Base-by-base conservation (phyloP, 805 yeast species). In the Metschnikowia reukaufii region DNA sequence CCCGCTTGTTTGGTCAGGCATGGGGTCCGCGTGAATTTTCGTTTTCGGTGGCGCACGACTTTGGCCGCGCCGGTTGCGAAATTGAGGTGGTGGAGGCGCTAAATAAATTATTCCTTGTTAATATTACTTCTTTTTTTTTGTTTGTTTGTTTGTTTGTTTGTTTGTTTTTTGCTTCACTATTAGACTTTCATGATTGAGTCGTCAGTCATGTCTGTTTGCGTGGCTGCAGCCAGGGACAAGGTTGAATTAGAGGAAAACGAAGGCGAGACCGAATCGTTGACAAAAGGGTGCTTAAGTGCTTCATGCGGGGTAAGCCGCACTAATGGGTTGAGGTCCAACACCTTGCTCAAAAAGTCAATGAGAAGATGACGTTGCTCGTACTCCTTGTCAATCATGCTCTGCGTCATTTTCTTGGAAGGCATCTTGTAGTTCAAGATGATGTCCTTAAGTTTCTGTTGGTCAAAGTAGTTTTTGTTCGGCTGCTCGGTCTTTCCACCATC, bases 271-370 rank as follows among this genome's bases (percentile, higher is more conserved):
- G 56, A 53, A 42, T 67, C 73, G 39, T 51, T 86, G 16, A 94
- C 81, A 64, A 94, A 94, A 0, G 98, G 97, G 68, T 94, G 99
- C 64, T 80, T 72, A 13, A 84, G 72, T 0, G 98, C 99, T 64
- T 94, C 97, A 56, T 89, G 96, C 10, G 99, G 99, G 0, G 97
- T 88, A 86, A 97, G 86, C 57, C 99, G 79, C 64, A 90, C 96
- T 57, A 94, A 76, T 0, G 99, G 99, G 64, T 92, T 91, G 58
- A 89, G 66, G 54, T 85, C 88, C 51, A 94, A 71, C 8, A 88
- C 77, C 20, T 96, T 96, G 36, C 73, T 66, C 40, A 94, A 72
- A 57, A 94, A 88, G 64, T 92, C 96, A 20, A 84, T 72, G 47
- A 92, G 74, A 34, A 86, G 75, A 40, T 74, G 76, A 39, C 98